These are phyloP conservation scores for Sporopachydermia quercuum DNA, from an alignment of 805 yeast species.

Conservation along the genomic window DNA sequence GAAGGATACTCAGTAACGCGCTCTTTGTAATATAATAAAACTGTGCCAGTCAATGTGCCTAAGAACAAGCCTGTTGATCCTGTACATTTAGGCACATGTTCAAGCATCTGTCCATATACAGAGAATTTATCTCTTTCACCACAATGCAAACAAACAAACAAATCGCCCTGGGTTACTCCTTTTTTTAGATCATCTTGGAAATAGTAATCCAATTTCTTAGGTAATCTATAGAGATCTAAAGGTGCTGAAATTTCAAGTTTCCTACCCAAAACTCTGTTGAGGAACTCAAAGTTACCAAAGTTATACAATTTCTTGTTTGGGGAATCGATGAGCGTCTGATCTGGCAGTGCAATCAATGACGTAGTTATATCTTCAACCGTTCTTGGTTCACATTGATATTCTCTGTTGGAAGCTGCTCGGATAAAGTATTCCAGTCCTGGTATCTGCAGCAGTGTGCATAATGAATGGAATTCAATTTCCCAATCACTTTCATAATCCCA, in stretches of 20 bases:
- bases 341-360: no score
- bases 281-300: no score
- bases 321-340: no score
- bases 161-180: not conserved
- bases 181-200: not conserved
- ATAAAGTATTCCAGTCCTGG: no score
- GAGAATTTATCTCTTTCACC: not conserved
- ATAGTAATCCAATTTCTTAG: not conserved
- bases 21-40: not conserved
- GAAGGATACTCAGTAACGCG: not conserved
- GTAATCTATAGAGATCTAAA: not conserved
- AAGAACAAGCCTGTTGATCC: not conserved
- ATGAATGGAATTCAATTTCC: no score
- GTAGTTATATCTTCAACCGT: no score
- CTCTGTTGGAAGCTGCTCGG: no score
- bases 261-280: no score
- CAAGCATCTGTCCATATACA: not conserved
- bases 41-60: not conserved
- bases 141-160: not conserved
- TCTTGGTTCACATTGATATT: no score
- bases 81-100: not conserved
- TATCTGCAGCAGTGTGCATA: no score
- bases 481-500: no score
- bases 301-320: no score
- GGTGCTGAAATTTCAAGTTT: not conserved